phyloP scores from a whole-genome alignment of 1,139 yeast species.

The Geotrichum klebahnii region DNA sequence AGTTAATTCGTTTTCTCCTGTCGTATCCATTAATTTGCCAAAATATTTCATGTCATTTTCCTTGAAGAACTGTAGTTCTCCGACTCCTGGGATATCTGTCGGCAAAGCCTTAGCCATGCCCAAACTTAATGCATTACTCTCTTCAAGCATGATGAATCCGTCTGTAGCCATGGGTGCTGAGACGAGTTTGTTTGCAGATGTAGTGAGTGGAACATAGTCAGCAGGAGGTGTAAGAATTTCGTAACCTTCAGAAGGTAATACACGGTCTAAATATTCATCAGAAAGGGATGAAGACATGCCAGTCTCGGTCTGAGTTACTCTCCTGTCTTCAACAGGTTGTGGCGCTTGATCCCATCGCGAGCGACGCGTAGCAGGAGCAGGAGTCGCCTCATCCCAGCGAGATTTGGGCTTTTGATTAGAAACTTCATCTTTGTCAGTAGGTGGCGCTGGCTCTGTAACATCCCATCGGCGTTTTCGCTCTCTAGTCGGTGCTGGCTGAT shows the following conservation, averaged over 20 bases:
- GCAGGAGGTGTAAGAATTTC: constrained; percentile 48
- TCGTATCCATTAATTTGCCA: constrained; percentile 51
- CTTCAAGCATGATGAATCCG: constrained; percentile 38
- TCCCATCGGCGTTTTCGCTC: constrained; percentile 20
- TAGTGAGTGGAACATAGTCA: constrained; percentile 42
- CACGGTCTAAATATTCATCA: constrained; percentile 47
- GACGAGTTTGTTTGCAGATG: constrained; percentile 23
- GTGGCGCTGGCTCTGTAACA: constrained; percentile 17
- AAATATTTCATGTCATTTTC: constrained; percentile 71
- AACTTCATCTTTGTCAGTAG: constrained; percentile 24
- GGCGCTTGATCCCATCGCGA: constrained; percentile 36
- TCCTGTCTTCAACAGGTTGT: constrained; percentile 42
- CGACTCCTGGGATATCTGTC: constrained; percentile 60
- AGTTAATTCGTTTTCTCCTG: constrained; percentile 41
- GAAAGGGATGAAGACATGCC: constrained; percentile 41
- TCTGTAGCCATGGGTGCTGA: constrained; percentile 42
- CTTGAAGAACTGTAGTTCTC: constrained; percentile 61
- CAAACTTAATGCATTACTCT: constrained; percentile 30
- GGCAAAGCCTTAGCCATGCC: constrained; percentile 40
- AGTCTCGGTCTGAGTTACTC: background rate
- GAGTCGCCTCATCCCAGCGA: constrained; percentile 26
- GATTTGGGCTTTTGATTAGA: constrained; percentile 21
- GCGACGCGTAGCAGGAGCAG: constrained; percentile 21
- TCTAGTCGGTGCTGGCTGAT: constrained; percentile 23
- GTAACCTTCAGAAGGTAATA: constrained; percentile 55